A percentile compares a stretch with the other conserved stretches of the same genome.
Evolutionary conservation across 2,329 filamentous ascomycete species (phyloP).

Genomic region (Zymoseptoria passerinii): DNA sequence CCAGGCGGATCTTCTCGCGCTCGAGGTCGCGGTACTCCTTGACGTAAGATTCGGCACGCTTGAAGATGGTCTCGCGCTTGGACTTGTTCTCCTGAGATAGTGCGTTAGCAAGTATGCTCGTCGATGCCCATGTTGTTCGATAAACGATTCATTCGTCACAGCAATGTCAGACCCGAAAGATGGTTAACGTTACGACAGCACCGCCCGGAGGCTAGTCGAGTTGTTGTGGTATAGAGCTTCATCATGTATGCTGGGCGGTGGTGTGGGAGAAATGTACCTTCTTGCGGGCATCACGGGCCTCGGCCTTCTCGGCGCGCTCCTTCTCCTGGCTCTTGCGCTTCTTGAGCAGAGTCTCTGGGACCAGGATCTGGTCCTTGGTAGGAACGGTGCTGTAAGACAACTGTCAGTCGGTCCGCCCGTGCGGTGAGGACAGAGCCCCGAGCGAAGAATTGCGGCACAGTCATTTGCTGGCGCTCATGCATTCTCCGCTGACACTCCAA

Average conservation of each 20-base stretch:
- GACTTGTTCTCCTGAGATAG: slow-evolving; percentile 80
- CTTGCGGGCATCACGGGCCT: slow-evolving; percentile 55
- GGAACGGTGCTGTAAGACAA: slow-evolving; percentile 66
- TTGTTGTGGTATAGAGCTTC: slow-evolving; percentile 60
- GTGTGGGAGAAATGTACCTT: slow-evolving; percentile 56
- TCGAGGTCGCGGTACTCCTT: slow-evolving; percentile 98
- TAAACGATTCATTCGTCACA: slow-evolving; percentile 33
- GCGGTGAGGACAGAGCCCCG: slow-evolving; percentile 54
- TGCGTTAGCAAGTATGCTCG: slow-evolving; percentile 29
- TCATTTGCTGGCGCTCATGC: slow-evolving; percentile 60
- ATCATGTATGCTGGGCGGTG: slow-evolving; percentile 54
- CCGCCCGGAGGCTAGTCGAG: slow-evolving; percentile 86
- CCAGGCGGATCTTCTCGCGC: slow-evolving; percentile 95
- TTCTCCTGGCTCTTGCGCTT: slow-evolving; percentile 99
- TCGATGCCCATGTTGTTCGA: slow-evolving; percentile 4
- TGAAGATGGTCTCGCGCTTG: slow-evolving; percentile 98
- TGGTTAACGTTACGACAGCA: slow-evolving; percentile 98
- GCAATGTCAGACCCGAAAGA: slow-evolving; percentile 93
- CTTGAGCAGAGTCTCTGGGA: slow-evolving; percentile 99
- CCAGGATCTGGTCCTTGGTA: slow-evolving; percentile 89
- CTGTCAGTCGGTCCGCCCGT: slow-evolving; percentile 58
- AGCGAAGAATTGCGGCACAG: slow-evolving; percentile 88
- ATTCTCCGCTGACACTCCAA: slow-evolving; percentile 29
- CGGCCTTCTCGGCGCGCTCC: slow-evolving; percentile 78
- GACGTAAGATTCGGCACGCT: slow-evolving; percentile 99